Percentiles rank a stretch among this genome's conserved stretches.
phyloP scores from a whole-genome alignment of 495 filamentous ascomycete genomes.

The Xylaria flabelliformis region DNA sequence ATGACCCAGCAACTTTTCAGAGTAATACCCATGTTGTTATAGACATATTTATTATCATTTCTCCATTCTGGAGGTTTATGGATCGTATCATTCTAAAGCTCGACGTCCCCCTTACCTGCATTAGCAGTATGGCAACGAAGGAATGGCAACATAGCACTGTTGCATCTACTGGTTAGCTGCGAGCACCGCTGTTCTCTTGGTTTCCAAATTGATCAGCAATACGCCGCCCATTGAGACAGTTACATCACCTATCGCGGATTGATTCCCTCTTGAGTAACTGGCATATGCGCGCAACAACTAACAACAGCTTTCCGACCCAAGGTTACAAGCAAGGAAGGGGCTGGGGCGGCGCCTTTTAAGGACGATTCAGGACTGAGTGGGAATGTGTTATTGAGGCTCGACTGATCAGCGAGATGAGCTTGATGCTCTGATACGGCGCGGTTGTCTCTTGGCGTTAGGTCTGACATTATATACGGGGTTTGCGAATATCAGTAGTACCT shows the following conservation, averaged over 20 bases:
- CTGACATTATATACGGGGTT: conserved; percentile 3
- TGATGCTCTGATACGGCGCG: conserved; percentile 7
- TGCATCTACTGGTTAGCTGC: neutral
- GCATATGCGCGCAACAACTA: neutral
- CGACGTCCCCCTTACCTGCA: too few relatives aligned
- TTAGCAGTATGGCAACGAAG: neutral
- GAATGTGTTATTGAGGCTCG: neutral
- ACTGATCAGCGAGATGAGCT: conserved; percentile 6
- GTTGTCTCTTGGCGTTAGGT: neutral
- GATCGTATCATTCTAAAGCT: too few relatives aligned
- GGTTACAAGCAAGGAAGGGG: neutral
- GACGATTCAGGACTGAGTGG: neutral
- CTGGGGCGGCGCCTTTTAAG: neutral
- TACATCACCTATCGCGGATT: neutral
- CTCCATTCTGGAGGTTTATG: neutral
- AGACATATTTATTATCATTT: neutral
- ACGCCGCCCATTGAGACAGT: neutral
- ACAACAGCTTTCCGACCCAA: neutral
- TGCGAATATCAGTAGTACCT: neutral
- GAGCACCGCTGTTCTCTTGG: neutral
- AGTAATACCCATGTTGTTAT: conserved; percentile 1
- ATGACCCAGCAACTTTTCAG: neutral
- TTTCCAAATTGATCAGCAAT: neutral
- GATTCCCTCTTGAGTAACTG: neutral
- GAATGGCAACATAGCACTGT: neutral